Percentiles rank a stretch among this genome's conserved stretches.
Evolutionary conservation across 108 stramenopile species (phyloP).

Genomic region (Nitzschia sp.): DNA sequence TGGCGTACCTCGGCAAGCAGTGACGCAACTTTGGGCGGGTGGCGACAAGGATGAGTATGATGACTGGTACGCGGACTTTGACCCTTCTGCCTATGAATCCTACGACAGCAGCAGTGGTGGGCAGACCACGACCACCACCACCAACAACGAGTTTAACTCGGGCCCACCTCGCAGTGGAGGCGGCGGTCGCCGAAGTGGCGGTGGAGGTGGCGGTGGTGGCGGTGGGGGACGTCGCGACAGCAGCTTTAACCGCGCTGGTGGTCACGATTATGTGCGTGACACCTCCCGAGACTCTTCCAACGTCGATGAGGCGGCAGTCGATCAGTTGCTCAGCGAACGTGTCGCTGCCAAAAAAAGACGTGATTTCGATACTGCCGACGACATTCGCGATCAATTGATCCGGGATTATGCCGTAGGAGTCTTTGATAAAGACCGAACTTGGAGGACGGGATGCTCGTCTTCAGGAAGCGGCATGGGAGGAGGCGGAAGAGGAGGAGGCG

Average conservation of each 20-base stretch:
- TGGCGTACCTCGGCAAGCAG: no score
- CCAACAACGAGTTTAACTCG: neutral
- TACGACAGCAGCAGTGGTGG: neutral
- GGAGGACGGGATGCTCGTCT: conserved; percentile 42
- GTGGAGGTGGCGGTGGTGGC: conserved; percentile 28
- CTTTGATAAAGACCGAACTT: conserved; percentile 38
- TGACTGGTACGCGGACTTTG: conserved; percentile 48
- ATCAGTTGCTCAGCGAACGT: conserved; percentile 57
- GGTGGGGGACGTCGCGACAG: neutral
- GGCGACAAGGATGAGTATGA: conserved; percentile 30
- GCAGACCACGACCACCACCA: neutral
- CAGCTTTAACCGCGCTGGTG: neutral
- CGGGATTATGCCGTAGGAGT: conserved; percentile 61
- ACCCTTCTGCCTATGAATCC: conserved; percentile 31
- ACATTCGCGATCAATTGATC: conserved; percentile 49
- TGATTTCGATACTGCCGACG: conserved; percentile 69
- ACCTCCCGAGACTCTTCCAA: conserved; percentile 44
- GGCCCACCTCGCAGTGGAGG: neutral
- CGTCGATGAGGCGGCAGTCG: conserved; percentile 48
- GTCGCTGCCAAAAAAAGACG: conserved; percentile 57
- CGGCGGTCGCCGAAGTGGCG: neutral
- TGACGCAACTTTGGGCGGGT: no score
- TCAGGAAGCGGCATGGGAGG: conserved; percentile 34
- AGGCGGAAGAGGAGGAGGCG: conserved; percentile 14
- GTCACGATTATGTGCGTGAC: conserved; percentile 56